These are phyloP conservation scores for Cercospora brassicicola DNA, from an alignment of 2,329 filamentous ascomycete species.

Conservation along the genomic window DNA sequence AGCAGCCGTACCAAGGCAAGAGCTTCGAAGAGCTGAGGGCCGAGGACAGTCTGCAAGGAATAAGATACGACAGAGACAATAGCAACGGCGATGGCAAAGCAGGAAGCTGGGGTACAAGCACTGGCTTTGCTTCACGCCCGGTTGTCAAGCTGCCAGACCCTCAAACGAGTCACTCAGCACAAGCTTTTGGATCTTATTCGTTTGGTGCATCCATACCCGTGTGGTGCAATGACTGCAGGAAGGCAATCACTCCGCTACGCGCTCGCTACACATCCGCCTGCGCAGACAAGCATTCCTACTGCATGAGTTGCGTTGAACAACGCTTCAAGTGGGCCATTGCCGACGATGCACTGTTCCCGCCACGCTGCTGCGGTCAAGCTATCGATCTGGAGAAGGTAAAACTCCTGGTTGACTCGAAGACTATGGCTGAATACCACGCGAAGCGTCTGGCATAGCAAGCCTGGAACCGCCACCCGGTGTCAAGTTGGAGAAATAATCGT, in stretches of 20 bases:
- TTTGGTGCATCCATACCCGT: background rate
- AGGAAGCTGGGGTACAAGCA: conserved; percentile 77
- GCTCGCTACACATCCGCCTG: conserved; percentile 1
- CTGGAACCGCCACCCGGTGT: background rate
- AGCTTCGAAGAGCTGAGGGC: conserved; percentile 69
- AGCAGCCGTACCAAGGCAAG: conserved; percentile 81
- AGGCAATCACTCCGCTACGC: background rate
- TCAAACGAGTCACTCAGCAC: background rate
- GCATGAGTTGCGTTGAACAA: conserved; percentile 13
- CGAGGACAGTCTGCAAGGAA: conserved; percentile 84
- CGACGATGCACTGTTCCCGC: conserved; percentile 15
- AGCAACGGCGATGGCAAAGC: conserved; percentile 71
- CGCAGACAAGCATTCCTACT: conserved; percentile 8
- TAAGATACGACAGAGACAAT: conserved; percentile 63
- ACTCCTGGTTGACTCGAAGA: background rate
- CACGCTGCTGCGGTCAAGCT: conserved; percentile 13
- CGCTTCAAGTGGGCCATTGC: conserved; percentile 9
- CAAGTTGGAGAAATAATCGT: background rate
- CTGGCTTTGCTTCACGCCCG: conserved; percentile 43
- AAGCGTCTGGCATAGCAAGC: background rate
- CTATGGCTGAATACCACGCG: background rate
- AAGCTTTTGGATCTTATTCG: background rate
- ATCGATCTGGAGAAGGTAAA: background rate
- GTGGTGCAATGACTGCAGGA: background rate
- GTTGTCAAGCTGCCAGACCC: background rate